Evolutionary conservation across 2,329 filamentous ascomycete genomes (phyloP).

Genomic region (Tolypocladium ophioglossoides): DNA sequence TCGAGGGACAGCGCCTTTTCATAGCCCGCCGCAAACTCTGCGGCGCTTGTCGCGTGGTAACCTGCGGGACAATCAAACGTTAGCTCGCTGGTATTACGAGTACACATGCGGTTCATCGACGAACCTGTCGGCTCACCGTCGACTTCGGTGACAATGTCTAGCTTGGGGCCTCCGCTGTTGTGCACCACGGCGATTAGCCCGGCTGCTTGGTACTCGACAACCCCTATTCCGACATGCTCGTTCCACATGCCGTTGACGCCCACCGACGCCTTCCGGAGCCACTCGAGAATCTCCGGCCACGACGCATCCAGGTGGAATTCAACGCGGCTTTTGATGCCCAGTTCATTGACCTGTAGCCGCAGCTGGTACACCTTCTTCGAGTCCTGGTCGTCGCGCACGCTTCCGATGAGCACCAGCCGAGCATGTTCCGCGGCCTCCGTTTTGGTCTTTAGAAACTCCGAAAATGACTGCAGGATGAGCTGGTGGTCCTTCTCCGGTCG

Average conservation of each 20-base stretch:
- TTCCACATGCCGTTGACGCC: slow-evolving; percentile 99
- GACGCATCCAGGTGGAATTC: slow-evolving; percentile 84
- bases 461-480: slow-evolving; percentile 76
- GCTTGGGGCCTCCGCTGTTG: slow-evolving; percentile 81
- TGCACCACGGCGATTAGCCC: slow-evolving; percentile 90
- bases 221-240: slow-evolving; percentile 96
- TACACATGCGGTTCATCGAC: slow-evolving; percentile 8
- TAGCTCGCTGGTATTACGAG: not conserved
- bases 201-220: slow-evolving; percentile 95
- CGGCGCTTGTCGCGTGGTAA: slow-evolving; percentile 70
- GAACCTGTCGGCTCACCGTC: slow-evolving; percentile 69
- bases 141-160: slow-evolving; percentile 80
- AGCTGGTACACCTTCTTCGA: slow-evolving; percentile 80
- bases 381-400: slow-evolving; percentile 77
- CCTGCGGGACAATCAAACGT: slow-evolving; percentile 32
- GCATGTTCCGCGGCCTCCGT: slow-evolving; percentile 42
- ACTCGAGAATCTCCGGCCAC: slow-evolving; percentile 77
- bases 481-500: slow-evolving; percentile 94
- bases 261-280: slow-evolving; percentile 65
- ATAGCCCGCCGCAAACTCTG: slow-evolving; percentile 74
- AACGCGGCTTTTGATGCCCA: slow-evolving; percentile 73
- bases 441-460: slow-evolving; percentile 54
- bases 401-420: slow-evolving; percentile 76
- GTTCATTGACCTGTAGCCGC: slow-evolving; percentile 73
- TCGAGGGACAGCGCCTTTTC: slow-evolving; percentile 62